These are phyloP conservation scores for Cordyceps cateniannulata DNA, from an alignment of 2,329 filamentous ascomycete species.

Conservation along the genomic window DNA sequence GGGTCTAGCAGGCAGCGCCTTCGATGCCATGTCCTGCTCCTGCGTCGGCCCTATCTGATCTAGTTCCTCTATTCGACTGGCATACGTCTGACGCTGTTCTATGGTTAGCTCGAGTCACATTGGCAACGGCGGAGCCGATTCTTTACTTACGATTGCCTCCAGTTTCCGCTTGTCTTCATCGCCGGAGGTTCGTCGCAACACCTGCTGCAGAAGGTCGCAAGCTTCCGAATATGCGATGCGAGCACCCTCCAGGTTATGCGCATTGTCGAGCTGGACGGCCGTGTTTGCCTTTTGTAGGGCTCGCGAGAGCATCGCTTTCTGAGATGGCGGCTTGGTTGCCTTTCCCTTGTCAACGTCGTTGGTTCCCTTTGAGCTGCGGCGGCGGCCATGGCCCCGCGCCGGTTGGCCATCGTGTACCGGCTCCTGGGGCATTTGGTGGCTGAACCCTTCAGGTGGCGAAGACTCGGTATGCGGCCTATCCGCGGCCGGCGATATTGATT, in stretches of 20 bases:
- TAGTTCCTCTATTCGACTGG: conserved; percentile 80
- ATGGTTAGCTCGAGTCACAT: conserved; percentile 8
- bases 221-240: conserved; percentile 88
- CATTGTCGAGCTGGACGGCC: conserved; percentile 92
- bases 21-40: conserved; percentile 45
- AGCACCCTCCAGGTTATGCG: conserved; percentile 87
- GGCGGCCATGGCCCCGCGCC: conserved; percentile 25
- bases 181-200: conserved; percentile 75
- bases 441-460: neutral
- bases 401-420: neutral
- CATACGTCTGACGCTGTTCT: conserved; percentile 75
- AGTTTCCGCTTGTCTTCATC: conserved; percentile 86
- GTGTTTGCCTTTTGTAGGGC: conserved; percentile 94
- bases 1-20: conserved; percentile 67
- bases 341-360: conserved; percentile 23
- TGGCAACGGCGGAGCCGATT: neutral
- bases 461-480: neutral
- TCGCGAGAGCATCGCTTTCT: conserved; percentile 95
- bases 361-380: conserved; percentile 28
- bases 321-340: conserved; percentile 51
- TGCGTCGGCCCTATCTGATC: conserved; percentile 59
- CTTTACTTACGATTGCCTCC: conserved; percentile 75
- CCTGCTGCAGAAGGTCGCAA: conserved; percentile 78
- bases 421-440: conserved; percentile 1
- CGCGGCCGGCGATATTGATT: neutral